These are phyloP conservation scores for Trichosanthes truncata DNA, from an alignment of 306 rosid genomes.

Conservation along the genomic window DNA sequence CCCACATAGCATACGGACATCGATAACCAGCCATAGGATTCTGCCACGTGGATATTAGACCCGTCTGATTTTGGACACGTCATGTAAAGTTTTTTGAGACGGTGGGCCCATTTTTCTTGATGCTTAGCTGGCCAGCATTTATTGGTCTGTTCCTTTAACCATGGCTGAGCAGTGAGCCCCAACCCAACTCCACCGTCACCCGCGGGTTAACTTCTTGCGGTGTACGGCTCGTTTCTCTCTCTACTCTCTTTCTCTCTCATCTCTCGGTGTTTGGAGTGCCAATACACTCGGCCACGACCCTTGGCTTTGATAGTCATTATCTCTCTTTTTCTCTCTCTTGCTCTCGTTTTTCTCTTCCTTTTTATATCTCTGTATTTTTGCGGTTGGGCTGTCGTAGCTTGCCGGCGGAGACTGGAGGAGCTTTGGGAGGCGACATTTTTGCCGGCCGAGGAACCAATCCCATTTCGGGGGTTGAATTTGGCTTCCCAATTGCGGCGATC, in stretches of 20 bases:
- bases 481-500: not conserved
- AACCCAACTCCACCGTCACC: conserved; percentile 7
- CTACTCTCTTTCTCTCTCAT: conserved; percentile 10
- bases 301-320: conserved; percentile 14
- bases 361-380: not conserved
- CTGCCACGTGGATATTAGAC: conserved; percentile 6
- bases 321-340: not conserved
- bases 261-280: not conserved
- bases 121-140: conserved; percentile 42
- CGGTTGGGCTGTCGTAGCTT: not conserved
- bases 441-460: not conserved
- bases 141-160: conserved; percentile 19
- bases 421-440: not conserved
- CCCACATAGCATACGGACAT: not conserved
- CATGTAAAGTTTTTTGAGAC: not conserved
- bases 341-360: not conserved
- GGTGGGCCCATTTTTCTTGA: conserved; percentile 20
- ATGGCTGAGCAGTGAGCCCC: not conserved
- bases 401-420: conserved; percentile 11
- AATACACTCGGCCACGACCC: conserved; percentile 9
- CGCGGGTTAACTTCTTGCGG: conserved; percentile 23
- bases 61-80: conserved; percentile 11
- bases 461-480: not conserved
- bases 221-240: conserved; percentile 11
- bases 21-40: not conserved